These are phyloP conservation scores for Endocalyx cinctus DNA, from an alignment of 2,329 filamentous ascomycete species.

Conservation along the genomic window DNA sequence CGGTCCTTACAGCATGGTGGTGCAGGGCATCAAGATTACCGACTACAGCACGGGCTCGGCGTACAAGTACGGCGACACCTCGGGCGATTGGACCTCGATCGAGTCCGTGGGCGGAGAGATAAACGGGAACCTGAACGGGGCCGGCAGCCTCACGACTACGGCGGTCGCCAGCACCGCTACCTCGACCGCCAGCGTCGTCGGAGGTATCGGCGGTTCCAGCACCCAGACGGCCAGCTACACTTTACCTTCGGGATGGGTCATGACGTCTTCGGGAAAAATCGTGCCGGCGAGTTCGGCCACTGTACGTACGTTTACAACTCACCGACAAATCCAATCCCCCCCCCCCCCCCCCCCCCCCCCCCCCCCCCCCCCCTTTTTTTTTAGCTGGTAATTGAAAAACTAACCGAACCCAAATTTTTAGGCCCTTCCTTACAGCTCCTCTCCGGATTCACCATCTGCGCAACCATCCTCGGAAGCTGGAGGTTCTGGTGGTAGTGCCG, in stretches of 20 bases:
- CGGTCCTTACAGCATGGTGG: constrained; percentile 82
- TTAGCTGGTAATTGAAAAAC: too few species aligned
- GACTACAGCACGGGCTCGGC: constrained; percentile 91
- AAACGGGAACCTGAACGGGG: constrained; percentile 60
- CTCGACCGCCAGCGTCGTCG: constrained; percentile 61
- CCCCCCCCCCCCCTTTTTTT: too few species aligned
- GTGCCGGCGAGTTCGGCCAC: constrained; percentile 65
- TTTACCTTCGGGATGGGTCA: constrained; percentile 75
- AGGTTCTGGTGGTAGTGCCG: constrained; percentile 39
- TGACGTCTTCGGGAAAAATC: constrained; percentile 74
- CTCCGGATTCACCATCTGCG: constrained; percentile 43
- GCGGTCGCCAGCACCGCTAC: constrained; percentile 61
- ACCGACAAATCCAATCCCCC: too few species aligned
- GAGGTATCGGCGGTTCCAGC: constrained; percentile 59
- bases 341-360: too few species aligned
- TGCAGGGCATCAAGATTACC: constrained; percentile 69
- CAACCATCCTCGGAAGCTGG: constrained; percentile 31
- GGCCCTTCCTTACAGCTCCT: constrained; percentile 39
- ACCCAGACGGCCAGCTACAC: constrained; percentile 47
- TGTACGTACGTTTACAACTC: constrained; percentile 36
- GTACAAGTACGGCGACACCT: constrained; percentile 77
- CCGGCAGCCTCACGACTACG: constrained; percentile 46
- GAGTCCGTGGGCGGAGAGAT: constrained; percentile 71
- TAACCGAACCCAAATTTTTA: constrained; percentile 21
- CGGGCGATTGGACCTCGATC: constrained; percentile 79